Evolutionary conservation across 2,329 filamentous ascomycete genomes (phyloP), one percentile per base, ranked within the genome.

Genomic region (Calonectria hongkongensis): DNA sequence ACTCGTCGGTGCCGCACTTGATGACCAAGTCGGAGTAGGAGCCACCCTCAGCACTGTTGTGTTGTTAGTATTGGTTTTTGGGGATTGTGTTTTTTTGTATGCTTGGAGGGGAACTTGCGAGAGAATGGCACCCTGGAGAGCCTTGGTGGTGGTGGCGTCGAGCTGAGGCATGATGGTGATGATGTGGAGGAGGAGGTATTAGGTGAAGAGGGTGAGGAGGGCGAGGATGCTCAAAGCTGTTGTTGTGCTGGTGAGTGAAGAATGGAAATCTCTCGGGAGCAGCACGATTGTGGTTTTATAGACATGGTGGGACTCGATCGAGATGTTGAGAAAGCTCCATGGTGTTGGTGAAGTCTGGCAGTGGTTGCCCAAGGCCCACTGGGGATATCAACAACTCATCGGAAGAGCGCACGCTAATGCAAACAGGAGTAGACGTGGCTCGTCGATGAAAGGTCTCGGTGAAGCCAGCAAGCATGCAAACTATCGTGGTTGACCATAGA

Each of bases 1-100:
- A 68, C 41, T 64, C 58, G 25, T 72, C 70, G 48, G 45, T 72
- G 47, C 65, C 70, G 30, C 70, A 72, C 41, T 64, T 72, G 47
- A 72, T 72, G 36, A 50, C 47, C 10, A 72, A 41, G 41, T 68
- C 70, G 7, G 70, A 64, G 58, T 68, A 64, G 39, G 45, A 33
- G 12, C 64, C 69, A 15, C 63, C 60, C 36, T 71, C 70, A 25
- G 64, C 69, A 25, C 69, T 71, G 36, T n/a, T 41, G n/a, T 12
- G 21, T 5, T 66, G 43, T 70, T 60, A 66, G 51, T 21, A 10
- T 36, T 36, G 12, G 33, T 36, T 6, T 9, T n/a, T 21, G 21
- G 21, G 30, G 30, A 9, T 33, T 33, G 4, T 33, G 5, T 33
- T 33, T 33, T 33, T 33, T 33, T 5, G 30, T 33, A 33, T 33